A percentile compares a stretch with the other conserved stretches of the same genome.
Conservation (phyloP, 2,329 filamentous ascomycete species). For the Colletotrichum lupini region DNA sequence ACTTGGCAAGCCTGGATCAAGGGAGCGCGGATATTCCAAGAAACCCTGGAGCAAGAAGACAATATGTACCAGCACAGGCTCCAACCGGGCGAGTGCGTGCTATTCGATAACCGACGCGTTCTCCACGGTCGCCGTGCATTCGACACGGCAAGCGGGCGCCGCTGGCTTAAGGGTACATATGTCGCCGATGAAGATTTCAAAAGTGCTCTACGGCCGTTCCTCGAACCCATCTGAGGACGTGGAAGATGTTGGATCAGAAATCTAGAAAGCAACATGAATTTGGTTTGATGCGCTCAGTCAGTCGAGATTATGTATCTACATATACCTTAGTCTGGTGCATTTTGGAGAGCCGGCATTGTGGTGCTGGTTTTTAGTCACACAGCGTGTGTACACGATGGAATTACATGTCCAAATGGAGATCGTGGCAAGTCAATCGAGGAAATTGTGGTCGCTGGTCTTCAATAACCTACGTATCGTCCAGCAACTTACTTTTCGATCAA, state of each 20-base stretch:
- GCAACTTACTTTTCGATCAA: neutral
- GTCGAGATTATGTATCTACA: neutral
- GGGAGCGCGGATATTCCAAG: constrained; percentile 66
- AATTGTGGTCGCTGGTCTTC: neutral
- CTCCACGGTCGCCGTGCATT: constrained; percentile 86
- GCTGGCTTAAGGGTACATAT: constrained; percentile 91
- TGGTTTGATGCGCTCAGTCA: neutral
- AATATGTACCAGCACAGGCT: constrained; percentile 79
- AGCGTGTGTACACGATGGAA: neutral
- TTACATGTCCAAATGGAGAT: neutral
- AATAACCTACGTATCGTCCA: neutral
- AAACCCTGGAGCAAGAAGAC: constrained; percentile 64
- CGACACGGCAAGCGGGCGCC: constrained; percentile 71
- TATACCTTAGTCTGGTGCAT: neutral
- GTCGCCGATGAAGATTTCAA: constrained; percentile 66
- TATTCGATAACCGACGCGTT: constrained; percentile 93
- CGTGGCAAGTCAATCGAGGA: neutral
- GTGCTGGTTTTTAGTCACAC: neutral
- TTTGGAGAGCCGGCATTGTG: neutral
- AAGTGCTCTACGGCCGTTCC: constrained; percentile 41
- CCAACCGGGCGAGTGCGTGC: constrained; percentile 84
- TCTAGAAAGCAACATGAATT: neutral
- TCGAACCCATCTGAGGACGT: neutral
- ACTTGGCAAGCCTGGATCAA: constrained; percentile 53
- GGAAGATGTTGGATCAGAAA: neutral